Evolutionary conservation across 2,329 filamentous ascomycete species (phyloP), one percentile per base, ranked within the genome.

Genomic region (Aspergillus brunneoviolaceus): DNA sequence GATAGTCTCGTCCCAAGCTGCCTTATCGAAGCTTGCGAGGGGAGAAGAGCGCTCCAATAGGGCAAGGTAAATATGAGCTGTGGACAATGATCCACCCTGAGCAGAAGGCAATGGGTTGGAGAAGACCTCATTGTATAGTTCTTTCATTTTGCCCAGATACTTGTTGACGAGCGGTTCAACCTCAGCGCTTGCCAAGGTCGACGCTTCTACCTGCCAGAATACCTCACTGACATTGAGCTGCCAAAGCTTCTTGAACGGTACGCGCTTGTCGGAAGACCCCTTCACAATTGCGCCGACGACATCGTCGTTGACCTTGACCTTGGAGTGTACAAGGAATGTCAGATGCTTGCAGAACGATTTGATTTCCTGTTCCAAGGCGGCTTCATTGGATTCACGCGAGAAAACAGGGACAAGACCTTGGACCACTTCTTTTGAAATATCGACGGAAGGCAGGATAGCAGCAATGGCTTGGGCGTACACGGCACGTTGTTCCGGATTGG

Each of bases 371-470:
- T 85, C 83, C 27, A 96, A 80, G 48, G 93, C 93, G 39, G 83
- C 79, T 74, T 99, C 95, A 68, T 96, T 98, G 7, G 92, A 88
- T 77, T 99, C 95, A 71, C 97, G 96, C 6, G 84, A 78, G 19
- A 90, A 87, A 14, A 92, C 81, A 19, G 86, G 77, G 6, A 89
- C 85, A 60, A 98, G 82, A 6, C 85, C 86, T 53, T 82, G 79
- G 1, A 87, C 83, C 31, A 94, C 82, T 65, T 89, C 89, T 59
- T 84, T 81, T 0, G 90, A 89, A 45, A 89, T 82, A 2, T 82
- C 76, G 11, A 81, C 74, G 2, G 87, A 89, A 49, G 85, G 79
- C 1, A 86, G 82, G 31, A 94, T 76, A 6, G 82, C 80, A 53
- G 85, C 81, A 3, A 99, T 82, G 81, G 96, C 91, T 70, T 95